A percentile compares a stretch with the other conserved stretches of the same genome.
These are phyloP conservation scores for Pyricularia pennisetigena DNA, from an alignment of 2,329 filamentous ascomycete species.

Conservation along the genomic window DNA sequence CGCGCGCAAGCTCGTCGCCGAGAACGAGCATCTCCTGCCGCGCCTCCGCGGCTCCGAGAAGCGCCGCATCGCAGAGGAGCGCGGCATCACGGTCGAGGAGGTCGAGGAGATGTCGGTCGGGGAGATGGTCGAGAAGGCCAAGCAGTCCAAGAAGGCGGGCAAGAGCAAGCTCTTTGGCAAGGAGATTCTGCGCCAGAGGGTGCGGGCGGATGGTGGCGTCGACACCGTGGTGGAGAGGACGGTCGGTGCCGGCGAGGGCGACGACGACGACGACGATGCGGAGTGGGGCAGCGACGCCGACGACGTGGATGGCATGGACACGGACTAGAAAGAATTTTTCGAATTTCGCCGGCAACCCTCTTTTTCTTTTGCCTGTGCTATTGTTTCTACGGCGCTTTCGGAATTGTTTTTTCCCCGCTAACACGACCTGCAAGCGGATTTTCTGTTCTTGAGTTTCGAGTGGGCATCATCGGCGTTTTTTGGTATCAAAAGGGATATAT, in stretches of 20 bases:
- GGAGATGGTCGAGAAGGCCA: slow-evolving; percentile 17
- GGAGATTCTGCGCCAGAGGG: slow-evolving; percentile 25
- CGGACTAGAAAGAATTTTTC: slow-evolving; percentile 19
- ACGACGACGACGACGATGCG: slow-evolving; percentile 23
- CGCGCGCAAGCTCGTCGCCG: slow-evolving; percentile 79
- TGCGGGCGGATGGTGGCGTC: slow-evolving; percentile 25
- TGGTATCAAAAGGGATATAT: slow-evolving; percentile 1
- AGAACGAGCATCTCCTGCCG: slow-evolving; percentile 88
- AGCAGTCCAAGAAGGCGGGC: slow-evolving; percentile 13
- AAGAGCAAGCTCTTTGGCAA: slow-evolving; percentile 21
- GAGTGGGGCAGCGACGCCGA: slow-evolving; percentile 20
- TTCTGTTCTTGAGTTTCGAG: neutral
- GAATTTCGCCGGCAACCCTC: neutral
- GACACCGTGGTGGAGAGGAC: slow-evolving; percentile 22
- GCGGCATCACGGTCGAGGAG: slow-evolving; percentile 20
- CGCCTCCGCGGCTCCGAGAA: slow-evolving; percentile 56
- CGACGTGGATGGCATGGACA: slow-evolving; percentile 21
- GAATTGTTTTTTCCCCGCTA: neutral
- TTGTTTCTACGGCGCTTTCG: slow-evolving; percentile 1
- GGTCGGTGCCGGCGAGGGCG: slow-evolving; percentile 11
- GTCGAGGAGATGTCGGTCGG: slow-evolving; percentile 20
- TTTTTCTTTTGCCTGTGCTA: neutral
- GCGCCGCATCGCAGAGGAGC: slow-evolving; percentile 54
- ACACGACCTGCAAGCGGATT: neutral
- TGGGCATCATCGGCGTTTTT: neutral